Percentiles rank a stretch among this genome's conserved stretches.
Conservation (phyloP, 75 land plant species). For the Sequoiadendron giganteum region DNA sequence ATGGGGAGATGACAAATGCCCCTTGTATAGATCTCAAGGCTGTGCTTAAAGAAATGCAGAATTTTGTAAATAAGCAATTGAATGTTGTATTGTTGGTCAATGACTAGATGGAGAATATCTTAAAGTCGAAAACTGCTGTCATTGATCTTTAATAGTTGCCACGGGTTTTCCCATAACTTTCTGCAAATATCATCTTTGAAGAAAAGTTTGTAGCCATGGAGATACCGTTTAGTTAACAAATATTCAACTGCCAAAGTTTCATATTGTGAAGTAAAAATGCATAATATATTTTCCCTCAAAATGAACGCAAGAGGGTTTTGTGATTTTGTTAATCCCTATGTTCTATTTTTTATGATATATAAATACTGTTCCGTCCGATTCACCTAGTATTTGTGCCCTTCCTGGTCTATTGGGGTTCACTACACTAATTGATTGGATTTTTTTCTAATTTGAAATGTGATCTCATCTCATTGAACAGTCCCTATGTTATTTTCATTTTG, state of each 20-base stretch:
- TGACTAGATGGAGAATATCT: not conserved
- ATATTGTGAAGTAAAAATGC: not conserved
- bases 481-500: no score
- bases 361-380: no score
- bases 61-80: not conserved
- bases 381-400: no score
- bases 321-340: not conserved
- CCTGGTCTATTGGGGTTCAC: no score
- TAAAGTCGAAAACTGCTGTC: not conserved
- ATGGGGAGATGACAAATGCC: not conserved
- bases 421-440: no score
- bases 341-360: no score
- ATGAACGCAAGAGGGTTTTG: not conserved
- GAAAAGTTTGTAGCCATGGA: not conserved
- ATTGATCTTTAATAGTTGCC: not conserved
- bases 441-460: no score
- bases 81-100: not conserved
- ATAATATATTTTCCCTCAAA: not conserved
- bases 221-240: not conserved
- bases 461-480: no score
- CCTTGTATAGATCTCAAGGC: not conserved
- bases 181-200: not conserved
- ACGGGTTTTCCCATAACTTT: not conserved
- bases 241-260: not conserved
- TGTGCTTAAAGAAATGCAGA: not conserved